Evolutionary conservation across 2,329 filamentous ascomycete species (phyloP).

Genomic region (Colletotrichum neosansevieriae): DNA sequence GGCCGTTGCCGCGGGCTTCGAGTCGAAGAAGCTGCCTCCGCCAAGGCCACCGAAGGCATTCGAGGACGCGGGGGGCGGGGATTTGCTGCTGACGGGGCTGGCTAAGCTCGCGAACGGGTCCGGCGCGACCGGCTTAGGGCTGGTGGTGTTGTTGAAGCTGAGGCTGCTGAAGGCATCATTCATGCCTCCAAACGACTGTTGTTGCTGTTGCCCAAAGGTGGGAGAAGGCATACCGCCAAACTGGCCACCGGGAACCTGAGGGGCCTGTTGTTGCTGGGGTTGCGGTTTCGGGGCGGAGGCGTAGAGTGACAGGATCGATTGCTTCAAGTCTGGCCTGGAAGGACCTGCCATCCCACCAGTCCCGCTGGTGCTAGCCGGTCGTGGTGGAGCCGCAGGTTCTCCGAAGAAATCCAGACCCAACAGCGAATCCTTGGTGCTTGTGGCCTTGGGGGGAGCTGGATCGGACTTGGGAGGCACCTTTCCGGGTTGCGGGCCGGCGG

Average conservation of each 20-base stretch:
- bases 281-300: constrained; percentile 86
- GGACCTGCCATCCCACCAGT: constrained; percentile 70
- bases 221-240: constrained; percentile 78
- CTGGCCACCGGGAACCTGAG: constrained; percentile 62
- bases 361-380: constrained; percentile 84
- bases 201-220: constrained; percentile 59
- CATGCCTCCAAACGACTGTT: constrained; percentile 70
- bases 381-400: constrained; percentile 76
- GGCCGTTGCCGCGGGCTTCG: constrained; percentile 71
- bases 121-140: constrained; percentile 60
- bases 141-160: constrained; percentile 57
- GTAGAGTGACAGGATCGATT: constrained; percentile 96
- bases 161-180: constrained; percentile 77
- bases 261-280: constrained; percentile 60
- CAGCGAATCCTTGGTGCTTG: constrained; percentile 87
- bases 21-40: constrained; percentile 87
- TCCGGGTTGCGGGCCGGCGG: constrained; percentile 73
- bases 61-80: constrained; percentile 51
- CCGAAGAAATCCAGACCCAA: constrained; percentile 95
- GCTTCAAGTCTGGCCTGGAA: constrained; percentile 93
- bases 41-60: constrained; percentile 66
- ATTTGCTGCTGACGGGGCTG: constrained; percentile 50
- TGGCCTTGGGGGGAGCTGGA: constrained; percentile 74
- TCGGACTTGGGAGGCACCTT: constrained; percentile 71
- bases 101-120: constrained; percentile 74